A percentile compares a stretch with the other conserved stretches of the same genome.
These are phyloP conservation scores for Brassica rapa DNA, from an alignment of 345 rosid genomes.

Conservation along the genomic window DNA sequence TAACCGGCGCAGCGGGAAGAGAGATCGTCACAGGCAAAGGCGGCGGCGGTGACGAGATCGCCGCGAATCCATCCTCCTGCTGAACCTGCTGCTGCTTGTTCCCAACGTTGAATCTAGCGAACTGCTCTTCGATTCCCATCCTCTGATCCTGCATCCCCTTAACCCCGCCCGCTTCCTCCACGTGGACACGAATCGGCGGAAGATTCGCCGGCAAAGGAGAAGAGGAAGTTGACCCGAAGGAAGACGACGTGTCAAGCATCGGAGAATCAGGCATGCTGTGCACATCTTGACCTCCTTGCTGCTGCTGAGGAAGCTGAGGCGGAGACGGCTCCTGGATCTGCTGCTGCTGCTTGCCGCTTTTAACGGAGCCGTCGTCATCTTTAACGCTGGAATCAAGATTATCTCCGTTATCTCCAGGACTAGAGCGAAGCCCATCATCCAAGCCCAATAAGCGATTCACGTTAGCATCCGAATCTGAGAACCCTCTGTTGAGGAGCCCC, in stretches of 20 bases:
- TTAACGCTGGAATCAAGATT: conserved; percentile 39
- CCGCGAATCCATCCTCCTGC: conserved; percentile 60
- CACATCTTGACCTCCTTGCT: conserved; percentile 60
- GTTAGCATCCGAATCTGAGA: conserved; percentile 65
- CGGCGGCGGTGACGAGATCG: conserved; percentile 61
- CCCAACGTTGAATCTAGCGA: conserved; percentile 56
- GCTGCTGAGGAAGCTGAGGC: conserved; percentile 35
- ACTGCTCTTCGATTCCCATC: conserved; percentile 85
- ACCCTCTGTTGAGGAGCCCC: conserved; percentile 62
- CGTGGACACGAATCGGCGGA: conserved; percentile 84
- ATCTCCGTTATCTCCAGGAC: conserved; percentile 29
- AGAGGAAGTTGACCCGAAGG: conserved; percentile 94
- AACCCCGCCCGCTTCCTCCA: conserved; percentile 51
- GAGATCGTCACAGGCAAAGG: conserved; percentile 50
- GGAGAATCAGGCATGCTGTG: conserved; percentile 94
- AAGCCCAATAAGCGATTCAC: conserved; percentile 81
- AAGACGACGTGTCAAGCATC: conserved; percentile 83
- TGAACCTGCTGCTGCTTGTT: conserved; percentile 38
- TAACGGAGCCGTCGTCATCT: conserved; percentile 47
- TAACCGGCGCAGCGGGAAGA: conserved; percentile 47
- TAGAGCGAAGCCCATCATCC: conserved; percentile 47
- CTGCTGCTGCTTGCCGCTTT: conserved; percentile 51
- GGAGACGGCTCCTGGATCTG: conserved; percentile 27
- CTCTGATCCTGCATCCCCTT: conserved; percentile 53
- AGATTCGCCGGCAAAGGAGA: conserved; percentile 83